Evolutionary conservation across 495 filamentous ascomycete genomes (phyloP).

Genomic region (Ramalina intermedia): DNA sequence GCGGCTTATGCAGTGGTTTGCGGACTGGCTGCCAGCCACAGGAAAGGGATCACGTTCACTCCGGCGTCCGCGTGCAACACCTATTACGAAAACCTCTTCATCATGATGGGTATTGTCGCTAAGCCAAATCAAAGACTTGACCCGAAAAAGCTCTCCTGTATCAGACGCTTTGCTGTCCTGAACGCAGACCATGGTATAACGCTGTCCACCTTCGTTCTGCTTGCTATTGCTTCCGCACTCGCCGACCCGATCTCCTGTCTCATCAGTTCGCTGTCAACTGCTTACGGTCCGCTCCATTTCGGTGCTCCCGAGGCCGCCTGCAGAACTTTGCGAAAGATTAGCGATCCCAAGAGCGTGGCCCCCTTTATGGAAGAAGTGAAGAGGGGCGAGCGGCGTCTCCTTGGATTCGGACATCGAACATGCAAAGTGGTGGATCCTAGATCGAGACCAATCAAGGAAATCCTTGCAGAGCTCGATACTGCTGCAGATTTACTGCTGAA

Average conservation of each 20-base stretch:
- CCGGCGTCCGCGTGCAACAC: constrained; percentile 11
- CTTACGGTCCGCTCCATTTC: constrained; percentile 42
- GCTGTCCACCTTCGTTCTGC: constrained; percentile 19
- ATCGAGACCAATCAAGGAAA: constrained; percentile 29
- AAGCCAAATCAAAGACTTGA: constrained; percentile 9
- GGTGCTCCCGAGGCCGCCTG: constrained; percentile 45
- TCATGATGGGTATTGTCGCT: constrained; percentile 21
- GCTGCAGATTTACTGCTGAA: constrained; percentile 30
- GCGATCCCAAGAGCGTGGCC: constrained; percentile 30
- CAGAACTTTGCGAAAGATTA: constrained; percentile 31
- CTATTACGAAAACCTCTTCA: constrained; percentile 25
- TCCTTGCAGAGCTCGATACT: constrained; percentile 28
- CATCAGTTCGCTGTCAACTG: constrained; percentile 32
- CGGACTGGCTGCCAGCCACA: constrained; percentile 20
- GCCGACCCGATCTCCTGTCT: constrained; percentile 28
- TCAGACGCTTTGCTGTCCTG: constrained; percentile 22
- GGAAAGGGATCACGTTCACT: constrained; percentile 11
- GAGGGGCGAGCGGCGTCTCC: constrained; percentile 33
- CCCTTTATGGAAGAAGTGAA: constrained; percentile 37
- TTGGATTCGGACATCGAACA: constrained; percentile 46
- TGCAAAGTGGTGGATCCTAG: constrained; percentile 42
- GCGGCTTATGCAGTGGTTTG: constrained; percentile 24
- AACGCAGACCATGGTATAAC: constrained; percentile 27
- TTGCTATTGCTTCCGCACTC: constrained; percentile 23
- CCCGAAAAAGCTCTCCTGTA: constrained; percentile 17